These are phyloP conservation scores for Candida koratica DNA, from an alignment of 805 yeast genomes.

Conservation along the genomic window DNA sequence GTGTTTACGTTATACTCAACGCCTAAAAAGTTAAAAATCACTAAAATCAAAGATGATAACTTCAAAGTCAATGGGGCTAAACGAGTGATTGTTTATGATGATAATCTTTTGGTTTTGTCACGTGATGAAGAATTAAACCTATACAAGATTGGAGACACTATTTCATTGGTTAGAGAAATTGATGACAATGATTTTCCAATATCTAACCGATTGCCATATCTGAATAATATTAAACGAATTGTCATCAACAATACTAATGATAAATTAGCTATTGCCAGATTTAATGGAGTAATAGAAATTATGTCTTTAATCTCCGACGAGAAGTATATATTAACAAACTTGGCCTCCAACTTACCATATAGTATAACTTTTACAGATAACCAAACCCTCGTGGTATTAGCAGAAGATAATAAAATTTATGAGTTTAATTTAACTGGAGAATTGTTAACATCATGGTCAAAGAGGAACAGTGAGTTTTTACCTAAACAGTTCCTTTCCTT, in stretches of 20 bases:
- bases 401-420: slow-evolving; percentile 69
- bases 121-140: slow-evolving; percentile 58
- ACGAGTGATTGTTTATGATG: slow-evolving; percentile 43
- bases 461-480: slow-evolving; percentile 64
- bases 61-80: slow-evolving; percentile 55
- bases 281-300: slow-evolving; percentile 63
- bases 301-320: slow-evolving; percentile 27
- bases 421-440: slow-evolving; percentile 48
- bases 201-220: slow-evolving; percentile 32
- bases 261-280: slow-evolving; percentile 54
- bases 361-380: slow-evolving; percentile 52
- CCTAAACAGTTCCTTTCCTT: slow-evolving; percentile 59
- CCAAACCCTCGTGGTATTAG: slow-evolving; percentile 56
- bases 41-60: slow-evolving; percentile 46
- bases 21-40: slow-evolving; percentile 40
- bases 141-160: slow-evolving; percentile 35
- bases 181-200: slow-evolving; percentile 21
- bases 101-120: slow-evolving; percentile 49
- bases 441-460: slow-evolving; percentile 73
- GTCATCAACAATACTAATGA: slow-evolving; percentile 44
- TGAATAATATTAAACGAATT: slow-evolving; percentile 50
- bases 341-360: slow-evolving; percentile 50
- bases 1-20: slow-evolving; percentile 56
- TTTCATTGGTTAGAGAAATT: slow-evolving; percentile 42
- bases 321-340: slow-evolving; percentile 48